Evolutionary conservation across 306 rosid genomes (phyloP), one percentile per base, ranked within the genome.

Genomic region (Prinsepia uniflora): DNA sequence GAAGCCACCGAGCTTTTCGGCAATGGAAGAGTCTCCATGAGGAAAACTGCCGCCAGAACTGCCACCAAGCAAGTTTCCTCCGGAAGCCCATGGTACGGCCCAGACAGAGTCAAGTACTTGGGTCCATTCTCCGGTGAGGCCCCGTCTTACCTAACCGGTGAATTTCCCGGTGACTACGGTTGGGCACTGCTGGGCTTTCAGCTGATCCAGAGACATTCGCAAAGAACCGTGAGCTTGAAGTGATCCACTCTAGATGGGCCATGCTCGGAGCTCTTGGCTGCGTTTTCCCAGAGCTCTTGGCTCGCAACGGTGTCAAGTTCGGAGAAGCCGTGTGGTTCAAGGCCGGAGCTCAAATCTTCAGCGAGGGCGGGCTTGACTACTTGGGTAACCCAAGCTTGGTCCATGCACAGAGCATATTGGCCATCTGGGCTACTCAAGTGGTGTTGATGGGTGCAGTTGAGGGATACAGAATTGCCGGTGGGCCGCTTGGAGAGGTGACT

Each of bases 271-370:
- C 98, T 0, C 63, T 93, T 5, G 97, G 97, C 1, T 84, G 92
- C 9, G 94, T 93, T 58, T 90, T 90, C 85, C 97, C 94, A 0
- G 94, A 88, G 81, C 97, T 93, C 45, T 49, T 88, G 82, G 66
- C 98, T 65, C 90, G 97, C 24, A 93, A 90, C 24, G 97, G 96
- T 0, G 94, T 93, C 41, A 85, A 90, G 72, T 93, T 93, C 44
- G 96, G 97, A 0, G 96, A 93, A 49, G 98, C 94, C 0, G 89
- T 93, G 2, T 93, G 98, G 98, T 93, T 93, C 79, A 93, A 93
- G 84, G 98, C 96, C 0, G 98, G 97, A 3, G 70, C 97, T 0
- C 97, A 93, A 7, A 90, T 90, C 85, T 93, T 93, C 76, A 90
- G 92, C 18, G 97, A 90, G 71, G 97, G 98, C 3, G 98, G 97